Conservation (phyloP, 2,329 filamentous ascomycete genomes). For the Fusarium tuaranense region DNA sequence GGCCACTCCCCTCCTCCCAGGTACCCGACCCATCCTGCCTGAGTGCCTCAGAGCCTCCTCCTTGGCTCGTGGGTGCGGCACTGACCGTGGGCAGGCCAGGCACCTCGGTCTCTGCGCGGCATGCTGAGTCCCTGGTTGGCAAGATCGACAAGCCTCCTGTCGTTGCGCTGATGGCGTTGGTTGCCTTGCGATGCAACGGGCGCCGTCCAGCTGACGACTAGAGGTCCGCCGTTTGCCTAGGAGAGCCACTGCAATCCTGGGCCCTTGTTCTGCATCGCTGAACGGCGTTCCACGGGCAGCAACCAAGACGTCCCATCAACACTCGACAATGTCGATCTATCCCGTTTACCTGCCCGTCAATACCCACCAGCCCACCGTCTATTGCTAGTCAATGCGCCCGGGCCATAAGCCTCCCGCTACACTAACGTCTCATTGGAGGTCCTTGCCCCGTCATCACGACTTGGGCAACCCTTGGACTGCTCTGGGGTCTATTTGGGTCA, state of each 20-base stretch:
- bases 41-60: slow-evolving; percentile 2
- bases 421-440: slow-evolving; percentile 41
- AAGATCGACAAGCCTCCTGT: slow-evolving; percentile 12
- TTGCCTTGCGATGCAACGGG: slow-evolving; percentile 5
- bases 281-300: slow-evolving; percentile 14
- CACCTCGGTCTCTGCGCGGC: neutral
- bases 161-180: slow-evolving; percentile 8
- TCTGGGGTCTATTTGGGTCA: slow-evolving; percentile 23
- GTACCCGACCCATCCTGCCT: slow-evolving; percentile 1
- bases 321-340: slow-evolving; percentile 36
- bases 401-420: slow-evolving; percentile 43
- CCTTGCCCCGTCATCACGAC: slow-evolving; percentile 22
- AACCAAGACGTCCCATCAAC: slow-evolving; percentile 24
- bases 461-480: slow-evolving; percentile 28
- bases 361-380: slow-evolving; percentile 27
- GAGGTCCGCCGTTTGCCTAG: slow-evolving; percentile 12
- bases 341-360: slow-evolving; percentile 19
- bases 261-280: slow-evolving; percentile 4
- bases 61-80: neutral
- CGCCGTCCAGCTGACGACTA: slow-evolving; percentile 9
- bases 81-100: neutral
- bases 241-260: neutral
- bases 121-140: slow-evolving; percentile 4
- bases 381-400: slow-evolving; percentile 28
- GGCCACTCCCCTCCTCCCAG: slow-evolving; percentile 3